phyloP scores from a whole-genome alignment of 1,284 basidiomycete genomes.

The Fomes fomentarius region DNA sequence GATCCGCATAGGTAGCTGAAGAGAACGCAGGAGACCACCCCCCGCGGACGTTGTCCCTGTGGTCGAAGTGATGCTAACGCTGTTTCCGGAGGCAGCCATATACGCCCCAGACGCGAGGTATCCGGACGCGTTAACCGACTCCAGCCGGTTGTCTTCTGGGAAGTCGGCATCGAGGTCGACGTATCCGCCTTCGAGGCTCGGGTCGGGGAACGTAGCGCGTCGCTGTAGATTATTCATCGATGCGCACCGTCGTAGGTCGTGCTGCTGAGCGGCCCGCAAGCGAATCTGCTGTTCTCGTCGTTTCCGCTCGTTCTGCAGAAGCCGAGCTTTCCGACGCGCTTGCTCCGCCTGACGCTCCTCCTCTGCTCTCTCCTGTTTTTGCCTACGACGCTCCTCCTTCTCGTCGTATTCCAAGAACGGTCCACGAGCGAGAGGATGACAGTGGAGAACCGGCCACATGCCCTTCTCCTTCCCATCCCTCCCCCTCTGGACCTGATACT shows the following conservation, averaged over 20 bases:
- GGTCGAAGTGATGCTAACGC: constrained; percentile 89
- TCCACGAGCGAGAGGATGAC: constrained; percentile 69
- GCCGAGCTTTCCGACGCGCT: constrained; percentile 41
- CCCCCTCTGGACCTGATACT: constrained; percentile 59
- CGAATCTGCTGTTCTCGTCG: constrained; percentile 41
- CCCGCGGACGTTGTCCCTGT: constrained; percentile 85
- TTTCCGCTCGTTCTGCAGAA: constrained; percentile 39
- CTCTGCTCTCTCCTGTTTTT: constrained; percentile 57
- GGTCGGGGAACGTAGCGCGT: constrained; percentile 39
- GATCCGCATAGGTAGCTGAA: constrained; percentile 55
- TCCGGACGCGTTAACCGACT: constrained; percentile 69
- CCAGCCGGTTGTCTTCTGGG: constrained; percentile 48
- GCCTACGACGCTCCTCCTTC: constrained; percentile 66
- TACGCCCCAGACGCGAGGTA: constrained; percentile 69
- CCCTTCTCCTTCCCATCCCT: constrained; percentile 53
- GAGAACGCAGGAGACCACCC: constrained; percentile 44
- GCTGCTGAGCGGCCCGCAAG: constrained; percentile 41
- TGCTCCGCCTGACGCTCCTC: constrained; percentile 49
- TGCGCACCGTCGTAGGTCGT: constrained; percentile 74
- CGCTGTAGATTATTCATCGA: constrained; percentile 80
- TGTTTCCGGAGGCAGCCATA: constrained; percentile 93
- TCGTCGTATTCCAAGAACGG: constrained; percentile 78
- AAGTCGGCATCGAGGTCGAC: constrained; percentile 49
- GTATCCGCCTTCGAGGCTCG: constrained; percentile 36
- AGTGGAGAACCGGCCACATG: constrained; percentile 74